Percentiles rank a stretch among this genome's conserved stretches.
Evolutionary conservation across 2,329 filamentous ascomycete species (phyloP).

Genomic region (Stromatinia cepivora): DNA sequence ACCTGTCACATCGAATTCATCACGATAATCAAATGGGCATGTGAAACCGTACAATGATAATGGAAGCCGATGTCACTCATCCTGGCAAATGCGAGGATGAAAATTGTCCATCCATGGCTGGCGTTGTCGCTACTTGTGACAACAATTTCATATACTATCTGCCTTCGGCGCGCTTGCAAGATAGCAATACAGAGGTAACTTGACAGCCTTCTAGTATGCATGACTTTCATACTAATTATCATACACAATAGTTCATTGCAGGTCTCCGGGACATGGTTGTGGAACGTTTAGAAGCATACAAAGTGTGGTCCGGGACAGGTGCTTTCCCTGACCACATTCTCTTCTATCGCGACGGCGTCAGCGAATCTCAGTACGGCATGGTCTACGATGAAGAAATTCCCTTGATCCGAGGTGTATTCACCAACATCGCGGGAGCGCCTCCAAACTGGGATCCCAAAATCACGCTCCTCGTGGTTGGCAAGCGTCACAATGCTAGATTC

Average conservation of each 20-base stretch:
- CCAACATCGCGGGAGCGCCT: no score
- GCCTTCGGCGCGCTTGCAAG: slow-evolving; percentile 68
- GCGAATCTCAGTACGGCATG: slow-evolving; percentile 39
- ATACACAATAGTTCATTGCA: slow-evolving; percentile 43
- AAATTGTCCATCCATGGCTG: slow-evolving; percentile 70
- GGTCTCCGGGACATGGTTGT: slow-evolving; percentile 24
- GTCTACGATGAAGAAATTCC: slow-evolving; percentile 36
- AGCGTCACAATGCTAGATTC: not conserved
- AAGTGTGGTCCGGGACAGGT: slow-evolving; percentile 47
- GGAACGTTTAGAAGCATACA: slow-evolving; percentile 23
- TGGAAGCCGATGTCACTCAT: slow-evolving; percentile 85
- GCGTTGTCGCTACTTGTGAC: slow-evolving; percentile 74
- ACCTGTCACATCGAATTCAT: slow-evolving; percentile 57
- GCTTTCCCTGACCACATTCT: slow-evolving; percentile 35
- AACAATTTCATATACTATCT: slow-evolving; percentile 70
- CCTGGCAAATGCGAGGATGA: slow-evolving; percentile 62
- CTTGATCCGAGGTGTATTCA: no score
- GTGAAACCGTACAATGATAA: slow-evolving; percentile 70
- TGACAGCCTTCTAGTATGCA: slow-evolving; percentile 37
- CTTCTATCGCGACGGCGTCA: slow-evolving; percentile 44
- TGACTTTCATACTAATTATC: slow-evolving; percentile 9
- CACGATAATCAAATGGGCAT: slow-evolving; percentile 55
- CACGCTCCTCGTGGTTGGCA: not conserved
- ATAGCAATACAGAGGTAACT: slow-evolving; percentile 70
- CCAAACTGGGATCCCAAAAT: not conserved